phyloP scores from a whole-genome alignment of 208 protist species.

The Borovskyia barvae region DNA sequence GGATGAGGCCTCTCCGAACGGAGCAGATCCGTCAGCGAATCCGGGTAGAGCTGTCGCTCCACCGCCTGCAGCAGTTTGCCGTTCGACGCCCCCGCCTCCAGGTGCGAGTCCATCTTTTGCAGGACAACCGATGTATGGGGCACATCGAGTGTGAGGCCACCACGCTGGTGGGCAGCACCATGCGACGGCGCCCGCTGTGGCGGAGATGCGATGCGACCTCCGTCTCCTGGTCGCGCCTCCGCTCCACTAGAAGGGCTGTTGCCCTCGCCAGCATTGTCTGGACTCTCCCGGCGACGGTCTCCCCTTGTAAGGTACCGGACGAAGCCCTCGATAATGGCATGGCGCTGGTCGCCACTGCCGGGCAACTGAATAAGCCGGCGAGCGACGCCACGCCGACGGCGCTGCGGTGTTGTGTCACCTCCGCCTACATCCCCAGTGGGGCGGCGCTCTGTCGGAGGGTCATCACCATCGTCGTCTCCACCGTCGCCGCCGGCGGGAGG shows the following conservation, averaged over 20 bases:
- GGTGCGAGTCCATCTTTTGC: slow-evolving; percentile 13
- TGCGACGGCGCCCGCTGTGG: slow-evolving; percentile 4
- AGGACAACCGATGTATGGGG: slow-evolving; percentile 52
- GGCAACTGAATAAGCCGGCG: slow-evolving; percentile 2
- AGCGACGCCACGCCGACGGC: background rate
- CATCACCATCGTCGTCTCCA: background rate
- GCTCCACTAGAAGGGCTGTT: slow-evolving; percentile 1
- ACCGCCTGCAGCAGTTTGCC: slow-evolving; percentile 7
- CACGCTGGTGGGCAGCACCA: background rate
- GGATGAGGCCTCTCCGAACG: background rate
- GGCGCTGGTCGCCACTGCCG: slow-evolving; percentile 9
- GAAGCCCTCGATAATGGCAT: slow-evolving; percentile 27
- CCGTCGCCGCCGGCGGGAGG: background rate
- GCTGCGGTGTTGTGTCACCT: background rate
- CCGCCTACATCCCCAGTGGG: slow-evolving; percentile 7
- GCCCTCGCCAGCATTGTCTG: background rate
- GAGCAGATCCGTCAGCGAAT: slow-evolving; percentile 8
- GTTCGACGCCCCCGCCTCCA: slow-evolving; percentile 19
- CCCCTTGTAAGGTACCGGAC: slow-evolving; percentile 19
- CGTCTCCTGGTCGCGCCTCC: background rate
- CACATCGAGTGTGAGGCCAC: slow-evolving; percentile 50
- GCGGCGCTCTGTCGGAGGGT: background rate
- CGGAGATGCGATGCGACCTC: background rate
- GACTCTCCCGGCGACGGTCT: slow-evolving; percentile 14
- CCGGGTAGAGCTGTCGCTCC: background rate